Evolutionary conservation across 371 early-diverging fungal genomes (phyloP), one percentile per base, ranked within the genome.

Genomic region (Syncephalastrum racemosum): DNA sequence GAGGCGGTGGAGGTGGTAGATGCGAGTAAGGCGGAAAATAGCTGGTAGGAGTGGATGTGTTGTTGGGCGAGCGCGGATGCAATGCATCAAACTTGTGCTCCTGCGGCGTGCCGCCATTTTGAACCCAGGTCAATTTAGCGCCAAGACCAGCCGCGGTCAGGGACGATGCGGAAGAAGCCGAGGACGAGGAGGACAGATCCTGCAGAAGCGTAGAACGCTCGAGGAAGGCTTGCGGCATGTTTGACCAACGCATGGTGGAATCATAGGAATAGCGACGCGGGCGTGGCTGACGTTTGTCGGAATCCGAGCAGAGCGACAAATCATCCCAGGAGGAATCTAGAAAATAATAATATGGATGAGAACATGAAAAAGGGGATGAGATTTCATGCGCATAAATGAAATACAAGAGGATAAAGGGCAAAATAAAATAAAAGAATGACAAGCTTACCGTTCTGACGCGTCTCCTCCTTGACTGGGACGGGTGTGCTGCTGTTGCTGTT

Each of bases 231-330:
- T 67, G 64, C 13, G 72, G 72, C 70, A 74, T 71, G 1, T 69
- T 66, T 19, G 70, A 61, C 78, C 78, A 77, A 22, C 59, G 60
- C 70, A 74, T 74, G 56, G 56, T 70, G 1, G 70, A 67, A 62
- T 74, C 75, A 46, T 74, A 74, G 8, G 78, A 77, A 49, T 77
- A 65, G 8, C 78, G 66, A 19, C 78, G 66, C 70, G 2, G 54
- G 16, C 25, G 67, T 70, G 20, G 49, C 24, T 36, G 62, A 42
- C 22, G 27, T 13, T 27, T 27, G 18, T n/a, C 42, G 56, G 41
- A 40, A 57, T 46, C 72, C 72, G 68, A 16, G 69, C 47, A 20
- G 39, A 75, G 60, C 23, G 77, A 76, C 68, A 70, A 64, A 45
- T 76, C 77, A 63, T 76, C 77, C 36, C 36, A 31, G 36, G 36